Evolutionary conservation across 768 basidiomycete genomes (phyloP).

Genomic region (Hydnomerulius pinastri): DNA sequence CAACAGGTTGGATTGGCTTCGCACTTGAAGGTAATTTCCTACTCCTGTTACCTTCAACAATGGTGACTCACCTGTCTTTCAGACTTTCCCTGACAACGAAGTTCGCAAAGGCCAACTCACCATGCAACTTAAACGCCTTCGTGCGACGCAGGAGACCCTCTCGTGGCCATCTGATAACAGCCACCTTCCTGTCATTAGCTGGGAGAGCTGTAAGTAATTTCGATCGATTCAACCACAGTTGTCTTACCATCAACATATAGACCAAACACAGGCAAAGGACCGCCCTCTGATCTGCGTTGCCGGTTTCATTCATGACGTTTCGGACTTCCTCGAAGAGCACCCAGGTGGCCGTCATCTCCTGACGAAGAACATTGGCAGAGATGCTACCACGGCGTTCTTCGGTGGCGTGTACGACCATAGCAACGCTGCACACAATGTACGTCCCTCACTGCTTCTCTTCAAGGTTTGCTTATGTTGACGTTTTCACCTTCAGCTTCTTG

Average conservation of each 20-base stretch:
- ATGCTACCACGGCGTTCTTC: constrained; percentile 93
- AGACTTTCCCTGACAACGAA: constrained; percentile 68
- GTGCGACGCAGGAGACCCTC: constrained; percentile 73
- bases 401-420: constrained; percentile 90
- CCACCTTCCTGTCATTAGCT: constrained; percentile 78
- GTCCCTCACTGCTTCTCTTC: constrained; percentile 17
- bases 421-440: constrained; percentile 83
- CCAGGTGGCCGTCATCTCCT: constrained; percentile 88
- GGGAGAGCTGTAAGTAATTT: constrained; percentile 74
- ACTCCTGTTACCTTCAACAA: background rate
- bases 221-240: background rate
- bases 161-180: constrained; percentile 77
- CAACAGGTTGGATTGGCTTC: constrained; percentile 50
- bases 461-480: constrained; percentile 5
- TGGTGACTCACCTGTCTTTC: background rate
- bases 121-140: constrained; percentile 89
- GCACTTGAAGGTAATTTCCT: constrained; percentile 51
- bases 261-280: constrained; percentile 76
- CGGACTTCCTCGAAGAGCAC: constrained; percentile 84
- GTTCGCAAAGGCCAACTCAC: constrained; percentile 88
- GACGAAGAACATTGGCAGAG: constrained; percentile 83
- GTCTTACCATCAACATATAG: constrained; percentile 36
- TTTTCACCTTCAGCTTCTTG: constrained; percentile 19
- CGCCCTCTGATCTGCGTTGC: constrained; percentile 85
- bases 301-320: constrained; percentile 92